phyloP scores from a whole-genome alignment of 1,139 yeast species.

The Sugiyamaella japonica region DNA sequence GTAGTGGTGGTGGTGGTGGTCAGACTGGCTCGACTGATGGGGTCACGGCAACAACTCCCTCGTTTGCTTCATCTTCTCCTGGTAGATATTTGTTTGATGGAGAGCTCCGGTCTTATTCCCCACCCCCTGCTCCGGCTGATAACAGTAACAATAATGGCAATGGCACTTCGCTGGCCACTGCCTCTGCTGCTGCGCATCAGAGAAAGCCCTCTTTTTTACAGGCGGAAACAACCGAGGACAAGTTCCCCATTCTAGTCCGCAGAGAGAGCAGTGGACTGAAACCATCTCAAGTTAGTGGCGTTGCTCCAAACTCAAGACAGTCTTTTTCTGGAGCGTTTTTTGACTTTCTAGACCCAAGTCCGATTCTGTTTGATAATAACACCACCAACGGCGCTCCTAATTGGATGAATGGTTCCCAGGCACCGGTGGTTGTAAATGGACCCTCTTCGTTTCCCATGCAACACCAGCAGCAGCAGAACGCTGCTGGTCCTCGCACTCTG shows the following conservation, averaged over 20 bases:
- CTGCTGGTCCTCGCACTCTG: constrained; percentile 1
- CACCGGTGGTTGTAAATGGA: neutral
- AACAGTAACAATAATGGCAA: neutral
- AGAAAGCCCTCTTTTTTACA: constrained; percentile 32
- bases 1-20: neutral
- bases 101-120: constrained; percentile 4
- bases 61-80: constrained; percentile 18
- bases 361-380: constrained; percentile 10
- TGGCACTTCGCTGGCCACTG: neutral
- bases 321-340: constrained; percentile 17
- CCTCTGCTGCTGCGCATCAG: constrained; percentile 10
- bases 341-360: constrained; percentile 20
- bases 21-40: too few relatives aligned
- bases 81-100: constrained; percentile 20
- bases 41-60: neutral
- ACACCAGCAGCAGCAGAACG: constrained; percentile 7
- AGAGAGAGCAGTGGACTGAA: constrained; percentile 36
- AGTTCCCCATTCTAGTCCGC: constrained; percentile 44
- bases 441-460: constrained; percentile 10
- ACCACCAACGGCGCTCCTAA: neutral
- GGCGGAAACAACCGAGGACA: constrained; percentile 44
- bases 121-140: constrained; percentile 5
- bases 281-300: constrained; percentile 21
- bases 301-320: constrained; percentile 6
- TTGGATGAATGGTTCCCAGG: neutral